These are phyloP conservation scores for Bolboschoenus planiculmis DNA, from an alignment of 176 grass and related monocot species.

Conservation along the genomic window DNA sequence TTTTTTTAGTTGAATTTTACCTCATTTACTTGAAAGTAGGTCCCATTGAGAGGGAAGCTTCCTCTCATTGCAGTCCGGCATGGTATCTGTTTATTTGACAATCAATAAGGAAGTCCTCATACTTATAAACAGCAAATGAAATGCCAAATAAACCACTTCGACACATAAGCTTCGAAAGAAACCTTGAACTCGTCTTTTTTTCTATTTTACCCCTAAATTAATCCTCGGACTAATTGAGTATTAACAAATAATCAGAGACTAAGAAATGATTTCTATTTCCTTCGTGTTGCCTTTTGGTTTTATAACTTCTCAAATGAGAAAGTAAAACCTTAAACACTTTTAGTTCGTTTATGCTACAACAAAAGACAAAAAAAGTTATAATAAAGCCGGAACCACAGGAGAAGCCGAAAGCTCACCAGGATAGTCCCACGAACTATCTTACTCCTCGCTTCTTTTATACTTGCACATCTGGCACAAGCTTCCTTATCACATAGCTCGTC, in stretches of 20 bases:
- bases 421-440: conserved; percentile 72
- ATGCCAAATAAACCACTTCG: neutral
- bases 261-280: neutral
- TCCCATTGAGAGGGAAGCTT: conserved; percentile 79
- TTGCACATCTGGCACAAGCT: conserved; percentile 60
- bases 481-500: conserved; percentile 44
- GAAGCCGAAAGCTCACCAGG: conserved; percentile 34
- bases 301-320: conserved; percentile 4
- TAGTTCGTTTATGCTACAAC: neutral
- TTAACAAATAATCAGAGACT: neutral
- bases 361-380: neutral
- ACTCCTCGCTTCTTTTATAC: conserved; percentile 53
- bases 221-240: neutral
- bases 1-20: conserved; percentile 23
- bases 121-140: conserved; percentile 18
- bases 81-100: conserved; percentile 59
- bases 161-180: neutral
- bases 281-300: neutral
- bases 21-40: conserved; percentile 88
- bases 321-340: neutral
- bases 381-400: neutral
- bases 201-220: neutral
- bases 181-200: conserved; percentile 10
- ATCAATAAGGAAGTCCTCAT: conserved; percentile 23
- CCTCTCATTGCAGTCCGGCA: conserved; percentile 87